Percentiles rank a stretch among this genome's conserved stretches.
phyloP scores from a whole-genome alignment of 768 basidiomycete species.

The Mycena polygramma region DNA sequence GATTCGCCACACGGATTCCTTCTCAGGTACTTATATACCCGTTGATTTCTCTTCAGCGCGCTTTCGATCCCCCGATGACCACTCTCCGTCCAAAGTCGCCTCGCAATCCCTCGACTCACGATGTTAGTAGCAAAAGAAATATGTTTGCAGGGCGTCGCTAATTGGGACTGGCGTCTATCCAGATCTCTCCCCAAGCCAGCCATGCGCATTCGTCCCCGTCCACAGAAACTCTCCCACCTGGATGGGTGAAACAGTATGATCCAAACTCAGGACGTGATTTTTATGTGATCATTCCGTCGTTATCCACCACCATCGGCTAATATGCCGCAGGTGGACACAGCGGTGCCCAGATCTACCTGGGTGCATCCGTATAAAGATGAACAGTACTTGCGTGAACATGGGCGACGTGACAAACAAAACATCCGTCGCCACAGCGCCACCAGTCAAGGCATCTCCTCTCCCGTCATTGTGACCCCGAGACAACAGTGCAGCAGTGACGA shows the following conservation, averaged over 20 bases:
- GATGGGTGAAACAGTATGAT: conserved; percentile 39
- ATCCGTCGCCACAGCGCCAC: conserved; percentile 37
- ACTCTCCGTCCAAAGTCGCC: conserved; percentile 2
- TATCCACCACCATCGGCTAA: conserved; percentile 11
- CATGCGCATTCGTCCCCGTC: conserved; percentile 22
- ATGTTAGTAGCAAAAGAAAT: conserved; percentile 5
- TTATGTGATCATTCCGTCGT: conserved; percentile 25
- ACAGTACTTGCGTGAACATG: conserved; percentile 36
- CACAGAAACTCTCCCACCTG: conserved; percentile 28
- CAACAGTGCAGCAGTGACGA: conserved; percentile 25
- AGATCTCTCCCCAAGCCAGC: conserved; percentile 5
- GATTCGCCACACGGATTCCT: conserved; percentile 20
- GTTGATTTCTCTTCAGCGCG: neutral
- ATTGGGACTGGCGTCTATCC: neutral
- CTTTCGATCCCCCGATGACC: conserved; percentile 17
- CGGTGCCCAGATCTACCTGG: conserved; percentile 34
- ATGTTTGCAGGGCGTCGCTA: neutral
- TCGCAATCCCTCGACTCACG: conserved; percentile 9
- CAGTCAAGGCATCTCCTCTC: conserved; percentile 36
- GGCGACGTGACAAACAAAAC: conserved; percentile 25
- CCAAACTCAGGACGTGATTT: conserved; percentile 30
- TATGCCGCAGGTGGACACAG: conserved; percentile 33
- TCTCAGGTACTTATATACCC: neutral
- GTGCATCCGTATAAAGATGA: conserved; percentile 35
- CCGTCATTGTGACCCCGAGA: conserved; percentile 29